phyloP scores from a whole-genome alignment of 129 eudicot species.

The Solidago caesia region DNA sequence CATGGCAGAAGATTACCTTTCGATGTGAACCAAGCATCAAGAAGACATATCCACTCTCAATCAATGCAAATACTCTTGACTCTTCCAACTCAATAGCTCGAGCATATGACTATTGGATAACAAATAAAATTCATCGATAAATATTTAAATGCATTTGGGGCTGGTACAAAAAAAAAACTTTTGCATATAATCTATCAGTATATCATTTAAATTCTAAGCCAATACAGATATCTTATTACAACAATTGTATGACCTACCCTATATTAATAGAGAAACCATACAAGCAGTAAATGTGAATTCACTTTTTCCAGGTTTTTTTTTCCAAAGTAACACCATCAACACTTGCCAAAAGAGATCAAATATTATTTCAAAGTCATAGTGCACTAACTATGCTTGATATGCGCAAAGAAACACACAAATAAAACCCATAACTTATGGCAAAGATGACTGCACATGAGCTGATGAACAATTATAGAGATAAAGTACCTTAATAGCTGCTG shows the following conservation, averaged over 20 bases:
- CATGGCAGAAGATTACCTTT: constrained; percentile 51
- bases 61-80: constrained; percentile 77
- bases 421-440: background rate
- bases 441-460: background rate
- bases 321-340: too few species aligned
- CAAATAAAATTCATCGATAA: constrained; percentile 13
- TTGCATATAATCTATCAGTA: background rate
- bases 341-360: background rate
- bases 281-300: constrained; percentile 10
- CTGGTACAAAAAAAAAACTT: background rate
- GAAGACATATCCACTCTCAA: constrained; percentile 88
- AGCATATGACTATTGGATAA: constrained; percentile 70
- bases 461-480: constrained; percentile 1
- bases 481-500: constrained; percentile 92
- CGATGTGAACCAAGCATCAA: constrained; percentile 87
- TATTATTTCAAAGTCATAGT: background rate
- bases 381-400: constrained; percentile 4
- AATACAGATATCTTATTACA: constrained; percentile 10
- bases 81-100: constrained; percentile 90
- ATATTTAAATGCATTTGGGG: constrained; percentile 14
- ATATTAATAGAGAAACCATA: constrained; percentile 11
- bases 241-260: background rate
- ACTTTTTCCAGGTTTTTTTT: background rate
- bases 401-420: background rate
- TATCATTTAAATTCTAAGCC: background rate